A percentile compares a stretch with the other conserved stretches of the same genome.
These are phyloP conservation scores for Alliaria petiolata DNA, from an alignment of 345 rosid species.

Conservation along the genomic window DNA sequence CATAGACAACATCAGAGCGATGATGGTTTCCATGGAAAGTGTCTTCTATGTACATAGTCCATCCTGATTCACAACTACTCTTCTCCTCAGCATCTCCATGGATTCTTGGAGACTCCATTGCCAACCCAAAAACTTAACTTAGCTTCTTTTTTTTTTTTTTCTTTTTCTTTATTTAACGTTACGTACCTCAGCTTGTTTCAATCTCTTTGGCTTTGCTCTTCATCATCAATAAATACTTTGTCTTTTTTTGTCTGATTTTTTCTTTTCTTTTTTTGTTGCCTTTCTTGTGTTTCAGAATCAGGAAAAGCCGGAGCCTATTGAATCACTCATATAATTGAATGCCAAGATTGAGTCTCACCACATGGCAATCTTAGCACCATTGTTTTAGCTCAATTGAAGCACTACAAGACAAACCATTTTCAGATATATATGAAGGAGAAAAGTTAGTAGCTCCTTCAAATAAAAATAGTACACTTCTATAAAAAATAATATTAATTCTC, in stretches of 20 bases:
- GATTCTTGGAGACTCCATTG: slow-evolving; percentile 51
- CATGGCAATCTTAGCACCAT: slow-evolving; percentile 40
- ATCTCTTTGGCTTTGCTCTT: slow-evolving; percentile 24
- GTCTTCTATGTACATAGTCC: slow-evolving; percentile 66
- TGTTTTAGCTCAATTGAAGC: slow-evolving; percentile 37
- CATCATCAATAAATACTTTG: slow-evolving; percentile 27
- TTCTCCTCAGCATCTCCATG: slow-evolving; percentile 40
- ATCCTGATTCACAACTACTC: slow-evolving; percentile 57
- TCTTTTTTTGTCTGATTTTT: slow-evolving; percentile 11
- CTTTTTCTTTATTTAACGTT: background rate
- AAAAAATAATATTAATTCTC: background rate
- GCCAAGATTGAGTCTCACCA: slow-evolving; percentile 32
- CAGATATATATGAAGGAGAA: slow-evolving; percentile 34
- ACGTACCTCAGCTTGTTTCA: slow-evolving; percentile 23
- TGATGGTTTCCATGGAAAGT: slow-evolving; percentile 32
- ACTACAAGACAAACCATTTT: slow-evolving; percentile 45
- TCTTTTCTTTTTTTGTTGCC: background rate
- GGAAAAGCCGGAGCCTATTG: slow-evolving; percentile 31
- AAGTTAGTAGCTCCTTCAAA: slow-evolving; percentile 19
- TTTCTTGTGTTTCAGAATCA: slow-evolving; percentile 21
- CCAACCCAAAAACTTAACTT: slow-evolving; percentile 2
- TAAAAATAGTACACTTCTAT: slow-evolving; percentile 25
- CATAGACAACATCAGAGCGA: slow-evolving; percentile 21
- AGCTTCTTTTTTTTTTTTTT: background rate
- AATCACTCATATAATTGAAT: slow-evolving; percentile 36